These are phyloP conservation scores for Alternaria hordeiaustralica DNA, from an alignment of 2,329 filamentous ascomycete genomes.

Conservation along the genomic window DNA sequence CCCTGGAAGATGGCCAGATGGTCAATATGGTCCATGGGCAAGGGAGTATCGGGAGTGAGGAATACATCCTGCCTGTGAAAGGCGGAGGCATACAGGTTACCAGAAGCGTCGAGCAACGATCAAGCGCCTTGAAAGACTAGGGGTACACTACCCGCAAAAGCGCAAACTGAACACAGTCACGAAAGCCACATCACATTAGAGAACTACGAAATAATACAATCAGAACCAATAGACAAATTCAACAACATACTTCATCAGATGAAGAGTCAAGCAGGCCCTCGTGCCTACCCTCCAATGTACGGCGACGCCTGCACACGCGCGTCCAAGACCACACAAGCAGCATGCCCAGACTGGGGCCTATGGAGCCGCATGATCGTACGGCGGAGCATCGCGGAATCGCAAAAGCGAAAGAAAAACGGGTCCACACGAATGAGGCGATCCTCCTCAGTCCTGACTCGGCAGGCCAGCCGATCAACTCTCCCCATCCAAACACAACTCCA, in stretches of 20 bases:
- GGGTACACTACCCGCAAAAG: neutral
- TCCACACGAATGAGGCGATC: neutral
- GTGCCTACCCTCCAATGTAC: neutral
- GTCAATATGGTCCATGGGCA: slow-evolving; percentile 8
- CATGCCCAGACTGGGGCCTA: neutral
- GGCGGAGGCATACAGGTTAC: slow-evolving; percentile 6
- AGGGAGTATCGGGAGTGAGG: slow-evolving; percentile 4
- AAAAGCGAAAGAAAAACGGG: neutral
- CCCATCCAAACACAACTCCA: neutral
- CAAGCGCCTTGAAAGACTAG: slow-evolving; percentile 1
- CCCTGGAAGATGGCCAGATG: slow-evolving; percentile 4
- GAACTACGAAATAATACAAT: neutral
- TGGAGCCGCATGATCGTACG: neutral
- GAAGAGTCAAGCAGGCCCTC: neutral
- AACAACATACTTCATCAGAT: neutral
- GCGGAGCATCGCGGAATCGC: neutral
- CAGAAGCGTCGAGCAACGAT: slow-evolving; percentile 8
- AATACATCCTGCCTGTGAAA: slow-evolving; percentile 6
- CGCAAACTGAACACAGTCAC: neutral
- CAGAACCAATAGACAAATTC: neutral
- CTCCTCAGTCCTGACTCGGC: neutral
- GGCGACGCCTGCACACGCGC: neutral
- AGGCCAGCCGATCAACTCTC: neutral
- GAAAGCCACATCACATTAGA: neutral
- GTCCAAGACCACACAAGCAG: neutral